Conservation (phyloP, 768 basidiomycete species). For the Tulasnella sp. region DNA sequence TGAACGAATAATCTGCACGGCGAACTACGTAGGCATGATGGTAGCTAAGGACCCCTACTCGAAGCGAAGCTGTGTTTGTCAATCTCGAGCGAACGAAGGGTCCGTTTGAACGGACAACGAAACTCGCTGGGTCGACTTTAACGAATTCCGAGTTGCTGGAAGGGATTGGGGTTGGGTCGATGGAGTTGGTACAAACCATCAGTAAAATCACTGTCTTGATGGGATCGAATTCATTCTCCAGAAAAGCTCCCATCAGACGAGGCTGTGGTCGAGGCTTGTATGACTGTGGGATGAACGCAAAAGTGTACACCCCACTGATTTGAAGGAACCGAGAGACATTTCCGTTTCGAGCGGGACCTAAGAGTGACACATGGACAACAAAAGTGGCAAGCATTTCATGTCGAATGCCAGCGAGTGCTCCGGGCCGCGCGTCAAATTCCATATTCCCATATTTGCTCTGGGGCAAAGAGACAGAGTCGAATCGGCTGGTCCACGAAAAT, state of each 20-base stretch:
- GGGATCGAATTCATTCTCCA: not conserved
- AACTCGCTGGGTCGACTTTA: not conserved
- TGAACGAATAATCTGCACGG: not conserved
- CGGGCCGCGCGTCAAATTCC: not conserved
- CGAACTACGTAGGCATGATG: not conserved
- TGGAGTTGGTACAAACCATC: not conserved
- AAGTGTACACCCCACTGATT: too few relatives aligned
- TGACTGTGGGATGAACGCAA: not conserved
- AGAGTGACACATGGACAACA: not conserved
- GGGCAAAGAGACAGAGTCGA: not conserved
- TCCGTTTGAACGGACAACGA: not conserved
- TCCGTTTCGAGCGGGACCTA: not conserved
- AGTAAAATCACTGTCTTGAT: not conserved
- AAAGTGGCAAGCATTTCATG: not conserved
- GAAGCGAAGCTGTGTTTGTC: not conserved
- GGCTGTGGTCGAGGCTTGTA: not conserved
- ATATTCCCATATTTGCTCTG: too few relatives aligned
- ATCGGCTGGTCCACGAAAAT: not conserved
- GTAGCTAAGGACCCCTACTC: not conserved
- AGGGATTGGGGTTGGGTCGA: not conserved
- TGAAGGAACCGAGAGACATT: not conserved
- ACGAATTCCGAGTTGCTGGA: not conserved
- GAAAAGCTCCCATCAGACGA: not conserved
- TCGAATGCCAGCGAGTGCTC: not conserved
- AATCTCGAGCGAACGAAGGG: not conserved